A percentile compares a stretch with the other conserved stretches of the same genome.
These are phyloP conservation scores for Lasiodiplodia sp. DNA, from an alignment of 2,329 filamentous ascomycete genomes.

Conservation along the genomic window DNA sequence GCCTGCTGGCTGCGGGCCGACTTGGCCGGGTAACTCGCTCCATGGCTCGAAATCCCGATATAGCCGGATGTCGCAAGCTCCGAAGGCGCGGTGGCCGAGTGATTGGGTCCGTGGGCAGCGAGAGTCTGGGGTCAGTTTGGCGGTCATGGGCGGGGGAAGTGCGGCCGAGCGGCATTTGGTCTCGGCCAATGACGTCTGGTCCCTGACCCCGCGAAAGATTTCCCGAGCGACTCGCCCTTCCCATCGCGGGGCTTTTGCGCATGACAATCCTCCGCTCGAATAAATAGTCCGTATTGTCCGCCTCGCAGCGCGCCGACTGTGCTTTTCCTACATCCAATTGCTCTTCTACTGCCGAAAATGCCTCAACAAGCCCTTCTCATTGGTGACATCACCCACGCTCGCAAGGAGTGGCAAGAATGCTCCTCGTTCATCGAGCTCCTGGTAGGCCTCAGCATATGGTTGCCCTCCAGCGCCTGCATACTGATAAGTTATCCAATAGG, in stretches of 20 bases:
- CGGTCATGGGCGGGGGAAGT: background rate
- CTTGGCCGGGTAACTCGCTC: no score
- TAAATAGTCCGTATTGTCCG: background rate
- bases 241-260: constrained; percentile 8
- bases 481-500: constrained; percentile 42
- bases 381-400: constrained; percentile 53
- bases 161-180: constrained; percentile 11
- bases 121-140: constrained; percentile 2
- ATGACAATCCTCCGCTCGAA: constrained; percentile 1
- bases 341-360: constrained; percentile 5
- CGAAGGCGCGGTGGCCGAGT: constrained; percentile 1
- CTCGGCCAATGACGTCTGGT: constrained; percentile 20
- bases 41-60: background rate
- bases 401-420: constrained; percentile 55
- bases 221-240: constrained; percentile 10
- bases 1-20: background rate
- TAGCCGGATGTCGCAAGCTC: background rate
- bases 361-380: constrained; percentile 52
- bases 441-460: constrained; percentile 33
- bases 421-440: constrained; percentile 41
- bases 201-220: constrained; percentile 20
- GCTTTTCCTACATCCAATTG: background rate
- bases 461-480: background rate
- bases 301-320: background rate
- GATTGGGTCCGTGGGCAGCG: background rate